Base-by-base conservation (phyloP, 2,329 filamentous ascomycete species). In the Didymella sp. region DNA sequence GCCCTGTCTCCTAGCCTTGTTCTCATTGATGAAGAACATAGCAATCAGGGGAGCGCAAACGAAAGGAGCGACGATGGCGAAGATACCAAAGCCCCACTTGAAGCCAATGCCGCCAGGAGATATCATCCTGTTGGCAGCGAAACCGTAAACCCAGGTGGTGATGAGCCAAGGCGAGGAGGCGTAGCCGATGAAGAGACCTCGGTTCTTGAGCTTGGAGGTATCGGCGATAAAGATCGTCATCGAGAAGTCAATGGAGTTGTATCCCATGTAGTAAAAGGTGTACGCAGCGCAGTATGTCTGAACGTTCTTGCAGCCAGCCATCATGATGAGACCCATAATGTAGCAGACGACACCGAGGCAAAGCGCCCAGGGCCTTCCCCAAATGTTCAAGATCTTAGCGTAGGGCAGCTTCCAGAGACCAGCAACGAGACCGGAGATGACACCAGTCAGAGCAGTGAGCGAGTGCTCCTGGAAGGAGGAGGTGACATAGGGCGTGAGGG, bases 211-310 rank as follows among this genome's bases (percentile, higher is more conserved):
- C 43, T 82, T 82, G 1, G 88, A 87, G 1, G 87, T 89, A 65
- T 91, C 89, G 25, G 88, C 86, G 48, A 89, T 84, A 64, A 91
- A 86, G 28, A 91, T 83, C 51, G 82, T 84, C 25, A 90, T 78
- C 38, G 82, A 82, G 67, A 88, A 89, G 56, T 81, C 82, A 40
- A 90, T 77, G 6, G 85, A 86, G 25, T 84, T 82, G 58, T 68
- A 74, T 11, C 89, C 89, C 33, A 89, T 82, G 49, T 82, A 82
- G 69, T 87, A 90, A 68, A 91, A 88, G 1, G 89, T 87, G 60
- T 86, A 81, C 2, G 85, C 87, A 4, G 87, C 87, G 44, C 84
- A 85, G 72, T 87, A 90, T 0, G 82, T 85, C 60, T 84, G 73
- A 24, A 89, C 82, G 56, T 84, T 84, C 9, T 81, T 80, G 73